Conservation (phyloP, 805 yeast species). For the Teunomyces aglyptinius region DNA sequence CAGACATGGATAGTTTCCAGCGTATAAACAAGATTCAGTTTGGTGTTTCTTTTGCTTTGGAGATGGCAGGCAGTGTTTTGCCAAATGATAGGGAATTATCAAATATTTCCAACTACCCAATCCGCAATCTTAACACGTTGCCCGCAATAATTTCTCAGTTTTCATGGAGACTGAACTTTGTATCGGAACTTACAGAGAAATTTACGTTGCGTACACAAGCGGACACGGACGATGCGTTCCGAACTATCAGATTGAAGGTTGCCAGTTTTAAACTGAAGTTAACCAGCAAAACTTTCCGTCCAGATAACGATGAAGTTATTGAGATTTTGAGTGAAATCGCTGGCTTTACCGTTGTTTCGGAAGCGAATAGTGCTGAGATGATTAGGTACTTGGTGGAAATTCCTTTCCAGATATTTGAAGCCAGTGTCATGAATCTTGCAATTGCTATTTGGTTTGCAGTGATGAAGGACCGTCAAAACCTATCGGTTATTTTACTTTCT, state of each 20-base stretch:
- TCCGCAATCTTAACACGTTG: constrained; percentile 50
- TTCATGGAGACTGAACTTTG: constrained; percentile 59
- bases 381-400: constrained; percentile 55
- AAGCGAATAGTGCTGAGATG: constrained; percentile 44
- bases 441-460: constrained; percentile 79
- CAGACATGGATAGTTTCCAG: constrained; percentile 26
- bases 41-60: constrained; percentile 89
- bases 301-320: constrained; percentile 29
- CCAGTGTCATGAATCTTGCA: constrained; percentile 59
- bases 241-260: constrained; percentile 27
- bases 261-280: constrained; percentile 13
- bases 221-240: constrained; percentile 27
- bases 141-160: constrained; percentile 77
- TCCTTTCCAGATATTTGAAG: constrained; percentile 68
- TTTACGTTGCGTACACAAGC: constrained; percentile 25
- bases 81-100: constrained; percentile 65
- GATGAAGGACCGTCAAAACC: constrained; percentile 60
- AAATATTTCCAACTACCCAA: constrained; percentile 39
- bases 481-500: constrained; percentile 59
- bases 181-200: constrained; percentile 31
- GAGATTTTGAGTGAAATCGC: constrained; percentile 47
- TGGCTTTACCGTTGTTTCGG: constrained; percentile 33
- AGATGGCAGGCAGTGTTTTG: constrained; percentile 76
- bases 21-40: constrained; percentile 45
- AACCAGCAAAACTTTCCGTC: constrained; percentile 5